Conservation (phyloP, 208 protist genomes). For the Sergeia podlipaevii region DNA sequence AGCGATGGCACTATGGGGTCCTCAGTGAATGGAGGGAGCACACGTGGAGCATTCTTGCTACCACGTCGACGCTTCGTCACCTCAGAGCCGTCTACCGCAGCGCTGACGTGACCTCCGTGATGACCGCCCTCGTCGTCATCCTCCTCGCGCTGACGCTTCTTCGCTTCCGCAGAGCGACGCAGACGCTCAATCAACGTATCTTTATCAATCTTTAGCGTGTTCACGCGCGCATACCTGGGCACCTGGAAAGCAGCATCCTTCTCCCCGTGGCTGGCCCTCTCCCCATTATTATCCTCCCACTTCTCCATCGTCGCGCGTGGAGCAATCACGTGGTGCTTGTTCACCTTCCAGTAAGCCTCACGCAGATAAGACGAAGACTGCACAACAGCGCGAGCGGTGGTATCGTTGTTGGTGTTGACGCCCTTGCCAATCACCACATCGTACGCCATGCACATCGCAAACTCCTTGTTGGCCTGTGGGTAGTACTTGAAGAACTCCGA, state of each 20-base stretch:
- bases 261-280: not conserved
- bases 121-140: not conserved
- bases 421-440: slow-evolving; percentile 86
- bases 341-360: slow-evolving; percentile 72
- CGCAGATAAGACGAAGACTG: slow-evolving; percentile 68
- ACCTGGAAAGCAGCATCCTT: slow-evolving; percentile 18
- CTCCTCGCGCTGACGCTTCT: slow-evolving; percentile 7
- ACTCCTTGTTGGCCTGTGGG: slow-evolving; percentile 53
- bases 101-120: not conserved
- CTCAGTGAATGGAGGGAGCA: slow-evolving; percentile 56
- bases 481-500: slow-evolving; percentile 87
- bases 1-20: slow-evolving; percentile 74
- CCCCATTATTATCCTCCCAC: slow-evolving; percentile 8
- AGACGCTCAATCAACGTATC: slow-evolving; percentile 67
- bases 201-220: slow-evolving; percentile 80
- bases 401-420: slow-evolving; percentile 80
- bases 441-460: slow-evolving; percentile 86
- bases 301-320: slow-evolving; percentile 41
- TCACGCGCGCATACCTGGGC: slow-evolving; percentile 84
- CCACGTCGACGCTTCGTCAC: slow-evolving; percentile 5
- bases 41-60: slow-evolving; percentile 7
- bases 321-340: slow-evolving; percentile 78
- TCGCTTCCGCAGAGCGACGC: slow-evolving; percentile 22
- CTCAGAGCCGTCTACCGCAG: not conserved
- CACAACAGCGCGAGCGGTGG: slow-evolving; percentile 66